Percentiles rank a stretch among this genome's conserved stretches.
Conservation (phyloP, 371 early-diverging fungal genomes). For the Phascolomyces articulosus region DNA sequence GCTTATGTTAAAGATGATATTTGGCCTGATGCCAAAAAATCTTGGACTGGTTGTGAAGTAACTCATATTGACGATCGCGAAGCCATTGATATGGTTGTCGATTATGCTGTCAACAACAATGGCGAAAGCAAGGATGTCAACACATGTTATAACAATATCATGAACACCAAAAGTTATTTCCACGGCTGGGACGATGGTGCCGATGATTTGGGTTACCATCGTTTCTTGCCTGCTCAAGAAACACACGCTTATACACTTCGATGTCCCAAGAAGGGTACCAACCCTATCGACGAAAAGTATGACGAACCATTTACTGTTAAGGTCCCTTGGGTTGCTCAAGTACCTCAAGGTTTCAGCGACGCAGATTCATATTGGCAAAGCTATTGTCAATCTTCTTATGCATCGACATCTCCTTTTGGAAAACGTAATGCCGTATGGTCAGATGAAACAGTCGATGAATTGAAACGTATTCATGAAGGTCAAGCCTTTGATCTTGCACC, state of each 20-base stretch:
- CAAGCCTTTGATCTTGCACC: slow-evolving; percentile 31
- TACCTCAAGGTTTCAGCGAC: slow-evolving; percentile 34
- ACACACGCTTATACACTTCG: slow-evolving; percentile 48
- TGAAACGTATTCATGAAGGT: slow-evolving; percentile 40
- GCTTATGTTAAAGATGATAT: slow-evolving; percentile 54
- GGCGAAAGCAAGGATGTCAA: slow-evolving; percentile 58
- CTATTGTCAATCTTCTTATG: slow-evolving; percentile 44
- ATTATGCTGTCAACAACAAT: slow-evolving; percentile 59
- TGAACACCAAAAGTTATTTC: slow-evolving; percentile 58
- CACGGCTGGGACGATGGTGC: slow-evolving; percentile 61
- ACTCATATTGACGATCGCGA: slow-evolving; percentile 50
- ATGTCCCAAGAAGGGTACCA: slow-evolving; percentile 45
- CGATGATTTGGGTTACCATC: slow-evolving; percentile 57
- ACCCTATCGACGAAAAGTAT: slow-evolving; percentile 40
- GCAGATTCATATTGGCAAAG: slow-evolving; percentile 45
- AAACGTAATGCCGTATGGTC: slow-evolving; percentile 21
- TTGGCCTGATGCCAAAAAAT: slow-evolving; percentile 49
- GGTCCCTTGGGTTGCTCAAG: slow-evolving; percentile 55
- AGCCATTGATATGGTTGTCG: slow-evolving; percentile 53
- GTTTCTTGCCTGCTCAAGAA: slow-evolving; percentile 56
- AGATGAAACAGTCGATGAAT: slow-evolving; percentile 28
- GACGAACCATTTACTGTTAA: slow-evolving; percentile 52
- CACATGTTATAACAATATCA: slow-evolving; percentile 54
- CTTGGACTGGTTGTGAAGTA: slow-evolving; percentile 53
- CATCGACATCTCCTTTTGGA: slow-evolving; percentile 8